Base-by-base conservation (phyloP, 495 filamentous ascomycete species). In the Podospora bellae-mahoneyi region DNA sequence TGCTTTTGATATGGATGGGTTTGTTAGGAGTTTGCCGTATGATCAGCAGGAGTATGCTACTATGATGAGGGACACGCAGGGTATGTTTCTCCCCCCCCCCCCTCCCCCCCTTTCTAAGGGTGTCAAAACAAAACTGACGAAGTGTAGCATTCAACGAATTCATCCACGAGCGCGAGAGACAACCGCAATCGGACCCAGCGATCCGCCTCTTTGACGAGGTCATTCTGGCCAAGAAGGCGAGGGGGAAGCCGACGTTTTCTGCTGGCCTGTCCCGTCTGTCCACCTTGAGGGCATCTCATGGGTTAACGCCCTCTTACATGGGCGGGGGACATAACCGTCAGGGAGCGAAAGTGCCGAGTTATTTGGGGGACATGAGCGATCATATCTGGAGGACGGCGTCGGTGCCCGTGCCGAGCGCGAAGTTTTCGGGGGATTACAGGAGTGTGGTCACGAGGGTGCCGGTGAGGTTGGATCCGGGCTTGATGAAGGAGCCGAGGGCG, bases 191-290 rank as follows among this genome's bases (percentile, higher is more conserved):
- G 1, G 75, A 85, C 65, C 90, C 93, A 3, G 71, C 84, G 9
- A 91, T 98, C 75, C 88, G 92, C 64, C 84, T 99, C 26, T 99
- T 99, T 76, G 95, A 99, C 78, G 91, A 96, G 76, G 91, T 99
- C 71, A 95, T 99, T 69, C 84, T 97, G 5, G 92, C 92, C 16
- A 99, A 99, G 79, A 92, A 90, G 70, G 96, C 96, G 69, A 89
- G 95, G 55, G 94, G 95, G 55, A 83, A 82, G 64, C 76, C 83
- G 16, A 76, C 76, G 39, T 76, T 85, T 55, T 82, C 84, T 27
- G 78, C 82, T 32, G 81, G 84, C 56, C 69, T 84, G 71, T 86
- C 87, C 66, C 79, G 85, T 61, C 81, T 86, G 66, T 82, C 80
- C 55, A 84, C 83, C 48, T 75, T 83, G 65, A 74, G 83, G 39